Evolutionary conservation across 495 filamentous ascomycete genomes (phyloP), one percentile per base, ranked within the genome.

Genomic region (Bathelium albidoporum): DNA sequence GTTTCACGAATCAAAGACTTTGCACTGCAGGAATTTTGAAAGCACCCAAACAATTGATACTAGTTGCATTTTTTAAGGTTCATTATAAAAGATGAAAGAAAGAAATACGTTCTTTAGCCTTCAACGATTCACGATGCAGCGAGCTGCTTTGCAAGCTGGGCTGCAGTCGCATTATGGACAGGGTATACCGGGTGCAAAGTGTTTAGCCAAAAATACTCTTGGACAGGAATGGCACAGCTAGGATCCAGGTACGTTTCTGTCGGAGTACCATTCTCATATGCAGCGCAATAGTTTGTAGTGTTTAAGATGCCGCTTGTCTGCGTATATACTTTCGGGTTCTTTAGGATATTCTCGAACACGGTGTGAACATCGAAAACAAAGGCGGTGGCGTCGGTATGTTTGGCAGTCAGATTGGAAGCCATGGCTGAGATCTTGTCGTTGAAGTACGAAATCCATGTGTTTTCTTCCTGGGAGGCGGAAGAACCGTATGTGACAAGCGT

Each of bases 201-300:
- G 64, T 86, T 85, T 20, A 86, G 70, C 85, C 83, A 86, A 65
- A 87, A 83, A 68, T 85, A 87, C 64, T 85, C 70, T 60, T 85
- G 78, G 1, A 87, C 81, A 0, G 79, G 72, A 31, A 80, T 64
- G 11, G 73, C 69, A 65, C 83, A 87, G 59, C 72, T 77, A 1
- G 75, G 64, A 49, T 77, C 39, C 24, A 63, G 73, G n/a, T 77
- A 75, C 2, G 77, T 80, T 62, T 74, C 70, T 10, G 69, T 74
- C 7, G 81, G 78, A 5, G 84, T 85, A 0, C 83, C 83, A 71
- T 83, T 82, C 61, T 75, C 67, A 69, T 86, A 86, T 0, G 73
- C 74, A 29, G 32, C 65, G 69, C 84, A 87, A 61, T 76, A 87
- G 1, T 44, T 70, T 0, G 80, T 85, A 0, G 80, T 78, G 64